These are phyloP conservation scores for Ceraceosorus guamensis DNA, from an alignment of 1,284 basidiomycete genomes.

Conservation along the genomic window DNA sequence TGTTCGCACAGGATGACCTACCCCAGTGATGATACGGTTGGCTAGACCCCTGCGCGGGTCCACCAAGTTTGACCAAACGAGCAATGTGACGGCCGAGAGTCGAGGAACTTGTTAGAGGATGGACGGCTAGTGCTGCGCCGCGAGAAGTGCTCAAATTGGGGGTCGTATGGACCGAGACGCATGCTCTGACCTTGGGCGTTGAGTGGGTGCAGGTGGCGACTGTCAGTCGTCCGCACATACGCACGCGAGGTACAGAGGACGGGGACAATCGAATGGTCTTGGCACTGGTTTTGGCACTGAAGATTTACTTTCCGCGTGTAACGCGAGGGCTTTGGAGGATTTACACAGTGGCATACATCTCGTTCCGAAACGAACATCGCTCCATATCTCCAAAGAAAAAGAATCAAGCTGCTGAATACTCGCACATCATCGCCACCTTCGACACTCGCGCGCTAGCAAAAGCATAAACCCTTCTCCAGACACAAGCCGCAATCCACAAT, in stretches of 20 bases:
- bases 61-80: not conserved
- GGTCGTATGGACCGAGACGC: conserved; percentile 3
- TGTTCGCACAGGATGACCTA: too few relatives aligned
- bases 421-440: too few relatives aligned
- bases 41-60: not conserved
- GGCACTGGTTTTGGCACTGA: too few relatives aligned
- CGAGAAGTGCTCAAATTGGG: not conserved
- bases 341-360: too few relatives aligned
- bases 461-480: too few relatives aligned
- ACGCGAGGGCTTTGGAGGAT: conserved; percentile 14
- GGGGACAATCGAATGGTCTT: conserved; percentile 1
- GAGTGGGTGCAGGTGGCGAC: not conserved
- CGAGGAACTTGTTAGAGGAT: not conserved
- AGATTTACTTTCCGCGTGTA: conserved; percentile 11
- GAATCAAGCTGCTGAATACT: too few relatives aligned
- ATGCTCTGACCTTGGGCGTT: not conserved
- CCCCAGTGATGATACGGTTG: too few relatives aligned
- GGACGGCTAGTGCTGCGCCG: not conserved
- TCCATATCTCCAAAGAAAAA: too few relatives aligned
- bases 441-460: too few relatives aligned
- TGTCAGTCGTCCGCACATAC: not conserved
- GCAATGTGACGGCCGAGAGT: too few relatives aligned
- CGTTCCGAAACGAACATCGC: too few relatives aligned
- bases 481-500: too few relatives aligned
- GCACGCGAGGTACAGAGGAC: not conserved